Evolutionary conservation across 768 basidiomycete genomes (phyloP).

Genomic region (Pholiota molesta): DNA sequence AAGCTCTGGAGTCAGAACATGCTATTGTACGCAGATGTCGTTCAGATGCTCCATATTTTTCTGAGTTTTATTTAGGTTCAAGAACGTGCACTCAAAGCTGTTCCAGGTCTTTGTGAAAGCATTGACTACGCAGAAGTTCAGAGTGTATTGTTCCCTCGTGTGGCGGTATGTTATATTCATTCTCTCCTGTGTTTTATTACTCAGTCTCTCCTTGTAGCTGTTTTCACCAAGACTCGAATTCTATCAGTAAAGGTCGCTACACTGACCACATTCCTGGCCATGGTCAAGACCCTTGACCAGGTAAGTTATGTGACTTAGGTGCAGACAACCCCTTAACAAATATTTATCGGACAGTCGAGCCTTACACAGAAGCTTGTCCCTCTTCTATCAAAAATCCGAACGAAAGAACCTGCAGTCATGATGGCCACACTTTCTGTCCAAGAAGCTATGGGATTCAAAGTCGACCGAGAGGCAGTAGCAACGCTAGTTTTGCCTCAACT

Average conservation of each 20-base stretch:
- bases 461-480: slow-evolving; percentile 91
- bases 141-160: slow-evolving; percentile 85
- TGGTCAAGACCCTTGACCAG: slow-evolving; percentile 92
- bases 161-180: slow-evolving; percentile 64
- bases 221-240: slow-evolving; percentile 91
- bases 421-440: slow-evolving; percentile 90
- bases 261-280: slow-evolving; percentile 75
- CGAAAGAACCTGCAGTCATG: slow-evolving; percentile 95
- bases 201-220: slow-evolving; percentile 46
- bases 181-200: not conserved
- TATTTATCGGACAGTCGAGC: slow-evolving; percentile 54
- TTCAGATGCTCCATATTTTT: not conserved
- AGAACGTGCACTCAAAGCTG: slow-evolving; percentile 82
- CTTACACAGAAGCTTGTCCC: slow-evolving; percentile 96
- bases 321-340: not conserved
- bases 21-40: slow-evolving; percentile 52
- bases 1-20: slow-evolving; percentile 97
- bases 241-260: slow-evolving; percentile 92
- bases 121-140: slow-evolving; percentile 97
- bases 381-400: slow-evolving; percentile 90
- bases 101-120: slow-evolving; percentile 89
- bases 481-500: slow-evolving; percentile 88
- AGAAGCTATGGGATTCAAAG: slow-evolving; percentile 94
- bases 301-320: slow-evolving; percentile 34
- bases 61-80: slow-evolving; percentile 61